Conservation (phyloP, 352 stramenopile genomes). For the Globisporangium acanthophoron region DNA sequence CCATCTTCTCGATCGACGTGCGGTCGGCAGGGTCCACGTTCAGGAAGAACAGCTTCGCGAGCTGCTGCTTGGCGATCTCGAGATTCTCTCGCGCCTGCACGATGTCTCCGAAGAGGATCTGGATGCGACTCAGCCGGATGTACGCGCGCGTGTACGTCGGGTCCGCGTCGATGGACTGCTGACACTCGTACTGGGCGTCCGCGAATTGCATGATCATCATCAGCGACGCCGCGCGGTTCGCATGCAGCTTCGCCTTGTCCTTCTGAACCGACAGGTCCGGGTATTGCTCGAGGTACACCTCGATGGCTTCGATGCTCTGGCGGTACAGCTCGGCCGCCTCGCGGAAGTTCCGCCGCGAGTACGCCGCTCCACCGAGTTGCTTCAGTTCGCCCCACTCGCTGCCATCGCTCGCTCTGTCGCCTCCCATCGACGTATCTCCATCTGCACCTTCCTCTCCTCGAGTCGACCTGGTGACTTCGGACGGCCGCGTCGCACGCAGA, state of each 20-base stretch:
- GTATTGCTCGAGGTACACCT: slow-evolving; percentile 27
- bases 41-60: slow-evolving; percentile 20
- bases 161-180: slow-evolving; percentile 55
- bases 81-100: slow-evolving; percentile 46
- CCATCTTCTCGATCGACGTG: slow-evolving; percentile 45
- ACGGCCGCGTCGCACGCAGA: slow-evolving; percentile 9
- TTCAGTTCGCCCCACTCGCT: slow-evolving; percentile 62
- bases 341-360: slow-evolving; percentile 34
- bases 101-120: slow-evolving; percentile 60
- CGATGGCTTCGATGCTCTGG: slow-evolving; percentile 46
- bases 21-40: slow-evolving; percentile 32
- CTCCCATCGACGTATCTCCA: slow-evolving; percentile 13
- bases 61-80: slow-evolving; percentile 33
- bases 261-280: slow-evolving; percentile 33
- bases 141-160: slow-evolving; percentile 70
- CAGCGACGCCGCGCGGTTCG: slow-evolving; percentile 68
- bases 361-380: slow-evolving; percentile 39
- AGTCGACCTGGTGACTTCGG: neutral
- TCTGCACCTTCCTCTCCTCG: slow-evolving; percentile 1
- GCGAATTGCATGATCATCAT: slow-evolving; percentile 76
- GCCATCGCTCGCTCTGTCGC: slow-evolving; percentile 28
- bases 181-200: slow-evolving; percentile 68
- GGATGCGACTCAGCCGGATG: slow-evolving; percentile 59
- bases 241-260: slow-evolving; percentile 78
- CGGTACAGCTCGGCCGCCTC: slow-evolving; percentile 57